Conservation (phyloP, 2,329 filamentous ascomycete genomes). For the Botrytis medusae region DNA sequence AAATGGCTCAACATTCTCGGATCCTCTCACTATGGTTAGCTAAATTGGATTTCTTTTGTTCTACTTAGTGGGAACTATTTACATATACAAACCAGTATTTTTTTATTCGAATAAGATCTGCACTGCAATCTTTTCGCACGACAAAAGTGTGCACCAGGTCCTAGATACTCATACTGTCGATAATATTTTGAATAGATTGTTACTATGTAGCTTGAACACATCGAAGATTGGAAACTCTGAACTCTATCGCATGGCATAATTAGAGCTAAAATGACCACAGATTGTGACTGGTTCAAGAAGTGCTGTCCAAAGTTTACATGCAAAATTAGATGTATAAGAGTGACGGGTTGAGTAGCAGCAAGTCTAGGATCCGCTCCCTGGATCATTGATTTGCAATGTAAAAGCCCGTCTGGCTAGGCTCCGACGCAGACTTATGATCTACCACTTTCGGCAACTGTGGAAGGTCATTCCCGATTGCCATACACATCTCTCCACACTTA, state of each 20-base stretch:
- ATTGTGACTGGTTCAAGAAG: background rate
- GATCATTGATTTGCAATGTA: background rate
- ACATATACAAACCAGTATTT: background rate
- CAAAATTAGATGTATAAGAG: no score
- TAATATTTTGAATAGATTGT: background rate
- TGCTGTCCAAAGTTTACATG: background rate
- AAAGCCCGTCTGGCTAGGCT: background rate
- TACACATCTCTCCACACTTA: background rate
- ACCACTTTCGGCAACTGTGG: background rate
- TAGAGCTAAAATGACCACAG: background rate
- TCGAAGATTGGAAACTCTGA: background rate
- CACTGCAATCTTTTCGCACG: background rate
- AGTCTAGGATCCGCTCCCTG: no score
- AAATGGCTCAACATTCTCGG: background rate
- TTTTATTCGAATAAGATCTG: background rate
- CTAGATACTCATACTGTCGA: background rate
- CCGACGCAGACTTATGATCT: background rate
- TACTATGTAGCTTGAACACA: background rate
- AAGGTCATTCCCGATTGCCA: background rate
- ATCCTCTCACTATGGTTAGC: background rate
- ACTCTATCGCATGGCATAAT: background rate
- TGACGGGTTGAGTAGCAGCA: background rate
- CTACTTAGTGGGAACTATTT: background rate
- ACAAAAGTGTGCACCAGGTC: background rate
- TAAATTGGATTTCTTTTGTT: background rate